Evolutionary conservation across 768 basidiomycete genomes (phyloP).

Genomic region (Russula emetica): DNA sequence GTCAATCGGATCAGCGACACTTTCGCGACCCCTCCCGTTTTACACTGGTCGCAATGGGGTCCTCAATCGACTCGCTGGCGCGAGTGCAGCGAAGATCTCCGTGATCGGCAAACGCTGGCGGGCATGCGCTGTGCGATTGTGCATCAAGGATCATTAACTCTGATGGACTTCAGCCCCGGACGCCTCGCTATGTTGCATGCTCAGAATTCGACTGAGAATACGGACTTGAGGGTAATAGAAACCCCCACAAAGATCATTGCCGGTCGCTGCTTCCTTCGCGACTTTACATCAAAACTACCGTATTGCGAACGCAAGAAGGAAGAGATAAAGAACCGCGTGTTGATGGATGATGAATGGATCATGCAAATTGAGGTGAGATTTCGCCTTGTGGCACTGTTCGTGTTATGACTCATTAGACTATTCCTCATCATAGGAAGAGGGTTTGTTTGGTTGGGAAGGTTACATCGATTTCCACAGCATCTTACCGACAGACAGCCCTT

Average conservation of each 20-base stretch:
- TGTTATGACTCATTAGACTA: not conserved
- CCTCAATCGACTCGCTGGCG: slow-evolving; percentile 21
- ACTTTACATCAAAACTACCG: slow-evolving; percentile 14
- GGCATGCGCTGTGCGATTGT: slow-evolving; percentile 22
- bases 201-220: not conserved
- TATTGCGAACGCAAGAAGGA: slow-evolving; percentile 3
- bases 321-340: slow-evolving; percentile 13
- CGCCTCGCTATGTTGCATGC: slow-evolving; percentile 9
- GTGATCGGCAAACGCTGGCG: slow-evolving; percentile 20
- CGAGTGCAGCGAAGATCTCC: slow-evolving; percentile 13
- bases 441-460: slow-evolving; percentile 24
- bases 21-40: slow-evolving; percentile 2
- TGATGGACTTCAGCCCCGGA: slow-evolving; percentile 24
- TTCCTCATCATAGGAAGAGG: slow-evolving; percentile 13
- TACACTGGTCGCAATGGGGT: slow-evolving; percentile 19
- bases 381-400: not conserved
- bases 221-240: not conserved
- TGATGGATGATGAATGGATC: slow-evolving; percentile 26
- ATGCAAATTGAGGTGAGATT: slow-evolving; percentile 20
- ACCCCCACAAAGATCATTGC: not conserved
- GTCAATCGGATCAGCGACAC: not conserved
- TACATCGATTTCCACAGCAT: slow-evolving; percentile 23
- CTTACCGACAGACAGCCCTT: slow-evolving; percentile 93
- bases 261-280: slow-evolving; percentile 17
- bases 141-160: slow-evolving; percentile 9